Evolutionary conservation across 257 asterid species (phyloP), one percentile per base, ranked within the genome.

Genomic region (Phtheirospermum japonicum): DNA sequence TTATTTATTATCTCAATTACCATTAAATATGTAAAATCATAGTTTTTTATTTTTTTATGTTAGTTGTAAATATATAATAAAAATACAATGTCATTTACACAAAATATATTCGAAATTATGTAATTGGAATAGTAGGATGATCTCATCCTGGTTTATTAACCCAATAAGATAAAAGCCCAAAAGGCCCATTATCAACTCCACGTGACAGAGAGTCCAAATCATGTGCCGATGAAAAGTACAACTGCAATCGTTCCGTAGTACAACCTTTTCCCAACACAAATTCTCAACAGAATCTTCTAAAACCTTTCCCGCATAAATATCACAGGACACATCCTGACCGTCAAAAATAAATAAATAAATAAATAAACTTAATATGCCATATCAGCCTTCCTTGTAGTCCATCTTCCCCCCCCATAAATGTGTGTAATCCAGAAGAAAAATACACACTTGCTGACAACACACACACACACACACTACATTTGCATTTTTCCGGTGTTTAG

Each of bases 321-420:
- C 53, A 30, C 23, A 6, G 8, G 12, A 36, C 23, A 16, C 30
- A 16, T 54, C 58, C 14, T 7, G 7, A 43, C 73, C 73, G 78
- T 67, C 60, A 31, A n/a, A n/a, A n/a, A 77, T 57, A 59, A 53
- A 3, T 4, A n/a, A 0, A 51, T 17, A 39, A 77, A n/a, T n/a
- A 75, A 23, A 23, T 23, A n/a, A n/a, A n/a, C n/a, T n/a, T n/a
- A n/a, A n/a, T 78, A 71, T 70, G 73, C 60, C 61, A 13, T 55
- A 64, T 55, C 68, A 46, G 63, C 73, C 71, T 68, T 39, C 54
- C 18, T 34, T 34, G 40, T 34, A 2, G 9, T 59, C 51, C 51
- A 19, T 36, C 64, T 39, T 16, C 18, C 23, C 17, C 19, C 67
- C 4, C 1, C 40, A 34, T 9, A 34, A 9, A 34, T 23, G 28